Percentiles rank a stretch among this genome's conserved stretches.
Conservation (phyloP, 2,329 filamentous ascomycete species). For the Epichloe festucae region DNA sequence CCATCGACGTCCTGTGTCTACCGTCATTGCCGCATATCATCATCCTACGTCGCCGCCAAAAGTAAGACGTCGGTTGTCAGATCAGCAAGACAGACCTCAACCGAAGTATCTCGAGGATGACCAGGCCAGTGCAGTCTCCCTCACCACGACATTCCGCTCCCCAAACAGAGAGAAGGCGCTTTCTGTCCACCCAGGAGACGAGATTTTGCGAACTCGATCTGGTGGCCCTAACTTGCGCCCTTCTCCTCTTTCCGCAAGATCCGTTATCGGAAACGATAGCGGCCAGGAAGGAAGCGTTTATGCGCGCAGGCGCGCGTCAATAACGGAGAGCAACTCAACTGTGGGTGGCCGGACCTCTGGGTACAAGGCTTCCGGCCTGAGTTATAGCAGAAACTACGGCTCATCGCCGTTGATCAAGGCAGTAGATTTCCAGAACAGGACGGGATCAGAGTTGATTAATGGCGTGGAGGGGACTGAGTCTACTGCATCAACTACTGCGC, state of each 20-base stretch:
- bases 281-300: slow-evolving; percentile 16
- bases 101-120: slow-evolving; percentile 31
- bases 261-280: slow-evolving; percentile 33
- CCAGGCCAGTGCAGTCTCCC: slow-evolving; percentile 24
- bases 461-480: slow-evolving; percentile 65
- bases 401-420: slow-evolving; percentile 45
- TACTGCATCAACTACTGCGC: slow-evolving; percentile 73
- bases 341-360: slow-evolving; percentile 29
- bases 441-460: slow-evolving; percentile 21
- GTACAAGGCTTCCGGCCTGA: slow-evolving; percentile 23
- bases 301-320: slow-evolving; percentile 27
- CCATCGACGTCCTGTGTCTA: slow-evolving; percentile 41
- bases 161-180: slow-evolving; percentile 29
- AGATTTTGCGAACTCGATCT: slow-evolving; percentile 20
- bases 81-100: slow-evolving; percentile 36
- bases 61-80: slow-evolving; percentile 40
- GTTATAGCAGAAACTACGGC: slow-evolving; percentile 31
- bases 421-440: slow-evolving; percentile 20
- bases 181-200: slow-evolving; percentile 25
- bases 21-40: slow-evolving; percentile 31
- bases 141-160: slow-evolving; percentile 32
- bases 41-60: slow-evolving; percentile 37
- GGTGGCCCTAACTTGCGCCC: slow-evolving; percentile 23
- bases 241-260: slow-evolving; percentile 36
- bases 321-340: slow-evolving; percentile 32